Conservation (phyloP, 495 filamentous ascomycete species). For the Glonium stellatum region DNA sequence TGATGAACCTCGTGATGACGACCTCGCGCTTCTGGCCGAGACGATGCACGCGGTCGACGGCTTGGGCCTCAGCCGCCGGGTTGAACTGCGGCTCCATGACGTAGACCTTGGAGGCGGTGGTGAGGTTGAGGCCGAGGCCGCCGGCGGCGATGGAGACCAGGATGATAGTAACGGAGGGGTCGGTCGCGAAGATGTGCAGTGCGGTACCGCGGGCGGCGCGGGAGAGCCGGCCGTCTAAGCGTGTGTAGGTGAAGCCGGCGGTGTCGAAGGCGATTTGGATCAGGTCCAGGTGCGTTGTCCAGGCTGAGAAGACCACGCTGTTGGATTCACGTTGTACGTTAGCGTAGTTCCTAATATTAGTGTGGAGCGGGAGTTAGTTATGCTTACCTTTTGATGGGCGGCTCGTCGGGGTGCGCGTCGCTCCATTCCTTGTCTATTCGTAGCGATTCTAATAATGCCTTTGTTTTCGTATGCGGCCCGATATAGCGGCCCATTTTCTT, state of each 20-base stretch:
- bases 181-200: slow-evolving; percentile 69
- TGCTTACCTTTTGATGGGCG: slow-evolving; percentile 59
- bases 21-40: slow-evolving; percentile 84
- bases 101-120: slow-evolving; percentile 74
- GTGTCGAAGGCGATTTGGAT: slow-evolving; percentile 77
- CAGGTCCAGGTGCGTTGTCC: slow-evolving; percentile 90
- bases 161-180: slow-evolving; percentile 65
- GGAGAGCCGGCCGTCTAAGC: slow-evolving; percentile 83
- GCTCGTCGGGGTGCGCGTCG: slow-evolving; percentile 47
- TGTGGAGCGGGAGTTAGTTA: neutral
- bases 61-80: slow-evolving; percentile 88
- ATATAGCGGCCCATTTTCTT: slow-evolving; percentile 64
- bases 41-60: slow-evolving; percentile 88
- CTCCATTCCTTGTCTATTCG: slow-evolving; percentile 53
- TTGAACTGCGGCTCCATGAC: slow-evolving; percentile 99
- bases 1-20: slow-evolving; percentile 74
- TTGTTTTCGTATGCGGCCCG: slow-evolving; percentile 86
- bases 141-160: slow-evolving; percentile 89
- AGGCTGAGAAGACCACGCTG: slow-evolving; percentile 82
- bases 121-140: slow-evolving; percentile 87
- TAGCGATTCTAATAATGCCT: slow-evolving; percentile 64
- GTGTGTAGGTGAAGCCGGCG: slow-evolving; percentile 59
- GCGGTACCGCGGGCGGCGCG: slow-evolving; percentile 62
- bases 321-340: slow-evolving; percentile 1
- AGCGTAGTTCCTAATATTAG: neutral